Percentiles rank a stretch among this genome's conserved stretches.
These are phyloP conservation scores for Cyberlindnera xylosilytica DNA, from an alignment of 805 yeast species.

Conservation along the genomic window DNA sequence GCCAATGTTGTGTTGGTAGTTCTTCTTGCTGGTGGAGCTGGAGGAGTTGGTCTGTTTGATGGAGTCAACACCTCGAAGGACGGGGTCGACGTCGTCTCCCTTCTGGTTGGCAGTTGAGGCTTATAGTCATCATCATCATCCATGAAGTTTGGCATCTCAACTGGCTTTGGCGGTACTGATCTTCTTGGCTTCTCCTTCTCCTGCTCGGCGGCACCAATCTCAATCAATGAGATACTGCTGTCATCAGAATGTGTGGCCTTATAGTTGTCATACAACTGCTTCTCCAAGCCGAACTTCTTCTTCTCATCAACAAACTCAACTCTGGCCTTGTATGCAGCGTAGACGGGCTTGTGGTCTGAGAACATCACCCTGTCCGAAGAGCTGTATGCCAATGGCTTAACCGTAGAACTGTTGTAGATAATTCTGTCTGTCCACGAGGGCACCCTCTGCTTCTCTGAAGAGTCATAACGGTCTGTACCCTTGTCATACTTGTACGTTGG, in stretches of 20 bases:
- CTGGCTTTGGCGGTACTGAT: slow-evolving; percentile 4
- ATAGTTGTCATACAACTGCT: slow-evolving; percentile 57
- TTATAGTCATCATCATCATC: slow-evolving; percentile 21
- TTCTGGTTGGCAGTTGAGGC: slow-evolving; percentile 20
- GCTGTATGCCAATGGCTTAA: slow-evolving; percentile 67
- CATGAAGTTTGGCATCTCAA: slow-evolving; percentile 19
- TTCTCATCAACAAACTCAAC: slow-evolving; percentile 70
- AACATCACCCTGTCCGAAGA: slow-evolving; percentile 53
- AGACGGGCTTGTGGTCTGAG: slow-evolving; percentile 95
- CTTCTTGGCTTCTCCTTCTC: not conserved
- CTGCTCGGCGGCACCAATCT: slow-evolving; percentile 12
- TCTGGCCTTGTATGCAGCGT: slow-evolving; percentile 64
- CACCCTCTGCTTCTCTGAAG: slow-evolving; percentile 85
- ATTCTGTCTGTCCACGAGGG: slow-evolving; percentile 99
- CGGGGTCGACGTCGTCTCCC: slow-evolving; percentile 1
- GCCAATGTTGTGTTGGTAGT: slow-evolving; percentile 1
- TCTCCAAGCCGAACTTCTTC: slow-evolving; percentile 50
- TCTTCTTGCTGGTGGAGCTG: slow-evolving; percentile 17
- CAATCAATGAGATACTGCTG: slow-evolving; percentile 22
- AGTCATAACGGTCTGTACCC: slow-evolving; percentile 77
- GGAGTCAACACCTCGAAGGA: slow-evolving; percentile 20
- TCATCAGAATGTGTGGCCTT: slow-evolving; percentile 37
- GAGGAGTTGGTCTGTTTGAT: slow-evolving; percentile 18
- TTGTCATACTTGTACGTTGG: slow-evolving; percentile 96
- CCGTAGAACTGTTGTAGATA: slow-evolving; percentile 15